A percentile compares a stretch with the other conserved stretches of the same genome.
These are phyloP conservation scores for Acanthamoeba lenticulata DNA, from an alignment of 208 protist species.

Conservation along the genomic window DNA sequence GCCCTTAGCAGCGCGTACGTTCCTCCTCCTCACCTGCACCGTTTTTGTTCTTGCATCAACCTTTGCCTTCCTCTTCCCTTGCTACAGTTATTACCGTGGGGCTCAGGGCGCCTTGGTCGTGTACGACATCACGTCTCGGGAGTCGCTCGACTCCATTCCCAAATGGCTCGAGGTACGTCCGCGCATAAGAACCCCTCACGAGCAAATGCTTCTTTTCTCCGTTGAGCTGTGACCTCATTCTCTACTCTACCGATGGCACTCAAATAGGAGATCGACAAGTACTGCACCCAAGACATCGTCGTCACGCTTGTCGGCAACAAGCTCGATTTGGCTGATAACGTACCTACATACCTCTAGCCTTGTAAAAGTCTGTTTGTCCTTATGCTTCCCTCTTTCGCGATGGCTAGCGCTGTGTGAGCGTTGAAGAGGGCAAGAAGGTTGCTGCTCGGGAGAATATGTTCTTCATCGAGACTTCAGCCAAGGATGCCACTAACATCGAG, in stretches of 20 bases:
- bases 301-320: constrained; percentile 99
- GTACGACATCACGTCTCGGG: constrained; percentile 96
- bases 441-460: constrained; percentile 94
- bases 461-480: constrained; percentile 99
- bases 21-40: no score
- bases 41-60: neutral
- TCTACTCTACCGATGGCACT: constrained; percentile 96
- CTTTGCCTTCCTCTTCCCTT: neutral
- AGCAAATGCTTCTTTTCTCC: neutral
- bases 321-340: constrained; percentile 91
- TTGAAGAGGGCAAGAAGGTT: constrained; percentile 96
- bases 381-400: neutral
- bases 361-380: no score
- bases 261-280: constrained; percentile 93
- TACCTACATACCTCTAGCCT: neutral
- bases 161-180: constrained; percentile 24
- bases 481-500: constrained; percentile 92
- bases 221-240: constrained; percentile 87
- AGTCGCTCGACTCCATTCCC: constrained; percentile 15
- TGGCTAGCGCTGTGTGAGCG: constrained; percentile 88
- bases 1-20: constrained; percentile 14
- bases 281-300: constrained; percentile 95
- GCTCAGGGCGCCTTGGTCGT: constrained; percentile 98
- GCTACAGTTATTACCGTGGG: constrained; percentile 96
- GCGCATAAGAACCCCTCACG: neutral